Evolutionary conservation across 2,329 filamentous ascomycete species (phyloP).

Genomic region (Penicillium sp.): DNA sequence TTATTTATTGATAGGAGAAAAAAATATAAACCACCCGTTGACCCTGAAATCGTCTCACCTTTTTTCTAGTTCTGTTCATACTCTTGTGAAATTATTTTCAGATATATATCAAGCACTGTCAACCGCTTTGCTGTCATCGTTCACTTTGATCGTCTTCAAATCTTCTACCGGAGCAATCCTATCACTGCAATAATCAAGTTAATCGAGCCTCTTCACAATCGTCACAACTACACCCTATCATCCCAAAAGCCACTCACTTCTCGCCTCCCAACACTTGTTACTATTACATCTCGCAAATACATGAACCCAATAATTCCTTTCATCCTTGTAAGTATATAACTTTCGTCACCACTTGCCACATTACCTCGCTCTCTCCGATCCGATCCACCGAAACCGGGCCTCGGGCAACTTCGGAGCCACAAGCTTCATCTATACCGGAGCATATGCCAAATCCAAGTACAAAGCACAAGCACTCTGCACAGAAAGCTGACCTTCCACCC

Average conservation of each 20-base stretch:
- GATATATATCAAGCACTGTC: neutral
- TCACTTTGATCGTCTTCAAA: neutral
- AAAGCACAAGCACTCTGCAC: slow-evolving; percentile 2
- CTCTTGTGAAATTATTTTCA: neutral
- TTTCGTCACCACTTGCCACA: slow-evolving; percentile 7
- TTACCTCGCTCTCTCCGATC: slow-evolving; percentile 11
- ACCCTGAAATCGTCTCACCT: neutral
- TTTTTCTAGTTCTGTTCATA: neutral
- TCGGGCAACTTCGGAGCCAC: slow-evolving; percentile 20
- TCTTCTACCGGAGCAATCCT: neutral
- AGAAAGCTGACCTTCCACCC: slow-evolving; percentile 3
- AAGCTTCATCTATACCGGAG: slow-evolving; percentile 5
- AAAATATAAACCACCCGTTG: slow-evolving; percentile 4
- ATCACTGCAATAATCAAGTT: neutral
- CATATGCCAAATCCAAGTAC: slow-evolving; percentile 9
- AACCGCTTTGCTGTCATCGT: neutral
- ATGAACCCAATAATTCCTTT: neutral
- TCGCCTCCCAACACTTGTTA: neutral
- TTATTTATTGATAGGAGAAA: neutral
- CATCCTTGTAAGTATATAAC: slow-evolving; percentile 15
- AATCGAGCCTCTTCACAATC: neutral
- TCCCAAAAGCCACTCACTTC: neutral
- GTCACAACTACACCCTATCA: neutral
- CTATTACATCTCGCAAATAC: neutral
- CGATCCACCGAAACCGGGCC: slow-evolving; percentile 12